Conservation (phyloP, 1,284 basidiomycete genomes). For the Irpex sp. region DNA sequence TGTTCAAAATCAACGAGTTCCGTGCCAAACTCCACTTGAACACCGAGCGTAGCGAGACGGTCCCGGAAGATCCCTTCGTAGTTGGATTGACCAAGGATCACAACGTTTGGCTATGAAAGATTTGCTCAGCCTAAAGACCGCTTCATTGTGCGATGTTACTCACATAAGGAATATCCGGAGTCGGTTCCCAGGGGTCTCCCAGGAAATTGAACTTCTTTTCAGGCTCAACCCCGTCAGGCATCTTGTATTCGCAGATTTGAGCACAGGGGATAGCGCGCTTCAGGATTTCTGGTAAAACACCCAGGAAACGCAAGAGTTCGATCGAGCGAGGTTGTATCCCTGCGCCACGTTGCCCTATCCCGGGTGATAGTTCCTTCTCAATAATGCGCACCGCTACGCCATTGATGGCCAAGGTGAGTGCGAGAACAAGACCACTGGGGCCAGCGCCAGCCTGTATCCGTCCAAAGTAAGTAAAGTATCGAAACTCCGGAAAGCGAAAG, state of each 20-base stretch:
- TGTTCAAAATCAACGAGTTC: slow-evolving; percentile 23
- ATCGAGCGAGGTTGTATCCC: slow-evolving; percentile 14
- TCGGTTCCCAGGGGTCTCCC: neutral
- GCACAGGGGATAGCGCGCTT: neutral
- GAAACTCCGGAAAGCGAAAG: neutral
- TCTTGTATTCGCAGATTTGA: neutral
- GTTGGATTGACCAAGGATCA: slow-evolving; percentile 4
- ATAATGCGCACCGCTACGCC: slow-evolving; percentile 12
- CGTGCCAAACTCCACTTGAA: slow-evolving; percentile 7
- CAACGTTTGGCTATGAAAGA: neutral
- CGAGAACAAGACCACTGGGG: slow-evolving; percentile 22
- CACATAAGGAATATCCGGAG: neutral
- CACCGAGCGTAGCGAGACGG: slow-evolving; percentile 4
- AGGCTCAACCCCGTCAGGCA: neutral
- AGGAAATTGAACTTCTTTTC: neutral
- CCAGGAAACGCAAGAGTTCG: slow-evolving; percentile 14
- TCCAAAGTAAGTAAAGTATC: neutral
- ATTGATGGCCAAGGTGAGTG: slow-evolving; percentile 18
- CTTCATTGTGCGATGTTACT: neutral
- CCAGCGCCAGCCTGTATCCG: slow-evolving; percentile 22
- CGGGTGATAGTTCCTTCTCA: slow-evolving; percentile 15
- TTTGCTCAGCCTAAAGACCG: neutral
- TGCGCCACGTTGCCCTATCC: slow-evolving; percentile 16
- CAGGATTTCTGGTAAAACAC: slow-evolving; percentile 15
- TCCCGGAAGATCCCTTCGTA: slow-evolving; percentile 9